phyloP scores from a whole-genome alignment of 805 yeast species.

The Yarrowia divulgata region DNA sequence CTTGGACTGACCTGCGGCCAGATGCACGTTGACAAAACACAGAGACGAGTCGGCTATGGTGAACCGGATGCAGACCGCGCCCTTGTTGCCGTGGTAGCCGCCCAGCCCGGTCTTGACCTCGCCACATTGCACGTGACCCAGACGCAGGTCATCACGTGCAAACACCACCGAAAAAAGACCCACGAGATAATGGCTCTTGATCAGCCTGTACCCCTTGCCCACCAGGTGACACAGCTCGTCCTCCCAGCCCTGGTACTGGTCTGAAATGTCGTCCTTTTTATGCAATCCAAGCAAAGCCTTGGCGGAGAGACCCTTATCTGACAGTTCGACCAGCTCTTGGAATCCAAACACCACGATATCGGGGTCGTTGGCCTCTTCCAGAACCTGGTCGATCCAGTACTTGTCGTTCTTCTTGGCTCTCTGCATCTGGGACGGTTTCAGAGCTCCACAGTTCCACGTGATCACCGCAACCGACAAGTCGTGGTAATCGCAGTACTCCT shows the following conservation, averaged over 20 bases:
- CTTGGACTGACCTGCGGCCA: conserved; percentile 91
- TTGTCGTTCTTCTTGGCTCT: conserved; percentile 41
- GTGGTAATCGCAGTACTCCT: conserved; percentile 46
- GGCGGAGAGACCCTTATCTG: conserved; percentile 83
- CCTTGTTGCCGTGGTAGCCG: conserved; percentile 80
- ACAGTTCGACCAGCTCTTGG: conserved; percentile 88
- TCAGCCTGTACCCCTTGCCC: conserved; percentile 57
- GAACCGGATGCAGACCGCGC: conserved; percentile 77
- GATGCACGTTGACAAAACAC: conserved; percentile 83
- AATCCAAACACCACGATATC: conserved; percentile 84
- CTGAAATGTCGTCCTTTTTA: conserved; percentile 55
- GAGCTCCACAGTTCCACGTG: conserved; percentile 55
- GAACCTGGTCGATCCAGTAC: conserved; percentile 42
- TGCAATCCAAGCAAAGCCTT: conserved; percentile 55
- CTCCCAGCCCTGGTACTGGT: conserved; percentile 50
- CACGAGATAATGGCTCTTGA: conserved; percentile 84
- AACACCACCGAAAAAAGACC: conserved; percentile 69
- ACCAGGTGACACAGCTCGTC: conserved; percentile 47
- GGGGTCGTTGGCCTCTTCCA: conserved; percentile 52
- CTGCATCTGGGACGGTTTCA: conserved; percentile 49
- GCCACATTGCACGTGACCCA: conserved; percentile 6
- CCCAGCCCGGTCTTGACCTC: conserved; percentile 92
- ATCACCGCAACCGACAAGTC: conserved; percentile 48
- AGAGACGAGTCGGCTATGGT: conserved; percentile 69
- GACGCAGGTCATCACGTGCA: conserved; percentile 60